Evolutionary conservation across 352 stramenopile genomes (phyloP).

Genomic region (Pythium folliculosum): DNA sequence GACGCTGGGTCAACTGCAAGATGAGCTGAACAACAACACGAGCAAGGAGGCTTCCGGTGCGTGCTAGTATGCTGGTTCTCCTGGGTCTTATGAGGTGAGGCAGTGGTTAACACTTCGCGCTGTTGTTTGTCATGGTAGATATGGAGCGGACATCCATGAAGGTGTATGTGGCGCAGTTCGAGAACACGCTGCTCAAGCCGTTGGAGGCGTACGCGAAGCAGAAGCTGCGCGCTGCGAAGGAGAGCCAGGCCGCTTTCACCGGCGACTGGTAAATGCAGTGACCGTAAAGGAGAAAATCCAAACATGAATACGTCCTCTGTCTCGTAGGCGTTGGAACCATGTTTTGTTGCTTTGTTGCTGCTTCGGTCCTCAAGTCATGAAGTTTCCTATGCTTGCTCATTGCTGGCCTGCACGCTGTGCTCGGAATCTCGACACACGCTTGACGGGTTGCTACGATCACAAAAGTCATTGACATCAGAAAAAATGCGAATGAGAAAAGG

Average conservation of each 20-base stretch:
- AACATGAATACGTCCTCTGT: background rate
- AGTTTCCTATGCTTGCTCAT: too few species aligned
- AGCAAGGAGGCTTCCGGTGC: constrained; percentile 33
- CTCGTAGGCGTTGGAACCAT: background rate
- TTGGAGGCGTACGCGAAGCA: constrained; percentile 59
- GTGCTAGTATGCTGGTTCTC: background rate
- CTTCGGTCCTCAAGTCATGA: too few species aligned
- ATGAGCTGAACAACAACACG: constrained; percentile 74
- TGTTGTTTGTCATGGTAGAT: constrained; percentile 20
- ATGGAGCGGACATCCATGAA: constrained; percentile 66
- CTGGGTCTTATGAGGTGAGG: too few species aligned
- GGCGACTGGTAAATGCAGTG: constrained; percentile 67
- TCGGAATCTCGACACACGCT: constrained; percentile 86
- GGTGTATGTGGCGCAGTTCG: constrained; percentile 73
- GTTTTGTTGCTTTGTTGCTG: too few species aligned
- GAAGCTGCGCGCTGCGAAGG: constrained; percentile 69
- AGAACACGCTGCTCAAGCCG: constrained; percentile 71
- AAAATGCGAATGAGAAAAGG: too few species aligned
- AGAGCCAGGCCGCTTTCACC: constrained; percentile 71
- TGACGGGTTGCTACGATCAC: constrained; percentile 69
- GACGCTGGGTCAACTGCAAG: constrained; percentile 77
- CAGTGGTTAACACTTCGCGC: too few species aligned
- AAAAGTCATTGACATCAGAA: background rate
- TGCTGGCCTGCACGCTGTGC: constrained; percentile 38
- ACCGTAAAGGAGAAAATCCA: background rate